Conservation (phyloP, 441 rosid species). For the Corymbia citriodora region DNA sequence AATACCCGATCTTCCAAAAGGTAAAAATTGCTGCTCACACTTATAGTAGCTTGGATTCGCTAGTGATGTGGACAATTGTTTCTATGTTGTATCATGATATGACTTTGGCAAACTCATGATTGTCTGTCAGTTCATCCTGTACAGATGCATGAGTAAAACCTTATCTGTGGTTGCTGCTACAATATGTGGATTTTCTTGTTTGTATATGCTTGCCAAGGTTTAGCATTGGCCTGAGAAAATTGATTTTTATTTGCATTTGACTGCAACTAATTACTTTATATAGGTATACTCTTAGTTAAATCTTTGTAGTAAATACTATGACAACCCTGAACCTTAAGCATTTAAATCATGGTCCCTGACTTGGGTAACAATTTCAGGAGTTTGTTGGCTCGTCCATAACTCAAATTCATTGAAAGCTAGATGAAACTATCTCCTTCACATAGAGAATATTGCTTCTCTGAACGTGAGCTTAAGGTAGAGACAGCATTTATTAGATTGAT, state of each 20-base stretch:
- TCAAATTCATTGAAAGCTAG: not conserved
- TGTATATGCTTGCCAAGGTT: not conserved
- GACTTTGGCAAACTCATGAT: not conserved
- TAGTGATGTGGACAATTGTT: not conserved
- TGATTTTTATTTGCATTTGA: not conserved
- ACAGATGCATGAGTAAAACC: not conserved
- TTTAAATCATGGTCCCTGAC: not conserved
- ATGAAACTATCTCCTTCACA: not conserved
- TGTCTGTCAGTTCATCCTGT: not conserved
- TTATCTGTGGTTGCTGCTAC: not conserved
- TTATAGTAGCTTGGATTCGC: not conserved
- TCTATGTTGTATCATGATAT: not conserved
- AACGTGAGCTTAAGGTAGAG: not conserved
- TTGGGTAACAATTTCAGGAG: not conserved
- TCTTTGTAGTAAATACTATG: not conserved
- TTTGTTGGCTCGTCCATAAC: not conserved
- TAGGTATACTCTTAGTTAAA: not conserved
- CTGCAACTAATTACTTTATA: not conserved
- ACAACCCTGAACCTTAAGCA: not conserved
- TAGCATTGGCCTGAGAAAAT: not conserved
- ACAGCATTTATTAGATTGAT: not conserved
- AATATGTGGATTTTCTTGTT: not conserved
- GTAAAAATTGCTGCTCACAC: constrained; percentile 10
- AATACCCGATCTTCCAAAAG: constrained; percentile 65
- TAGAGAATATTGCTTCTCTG: not conserved